Evolutionary conservation across 164 flowering plant genomes (phyloP).

Genomic region (Liquidambar formosana): DNA sequence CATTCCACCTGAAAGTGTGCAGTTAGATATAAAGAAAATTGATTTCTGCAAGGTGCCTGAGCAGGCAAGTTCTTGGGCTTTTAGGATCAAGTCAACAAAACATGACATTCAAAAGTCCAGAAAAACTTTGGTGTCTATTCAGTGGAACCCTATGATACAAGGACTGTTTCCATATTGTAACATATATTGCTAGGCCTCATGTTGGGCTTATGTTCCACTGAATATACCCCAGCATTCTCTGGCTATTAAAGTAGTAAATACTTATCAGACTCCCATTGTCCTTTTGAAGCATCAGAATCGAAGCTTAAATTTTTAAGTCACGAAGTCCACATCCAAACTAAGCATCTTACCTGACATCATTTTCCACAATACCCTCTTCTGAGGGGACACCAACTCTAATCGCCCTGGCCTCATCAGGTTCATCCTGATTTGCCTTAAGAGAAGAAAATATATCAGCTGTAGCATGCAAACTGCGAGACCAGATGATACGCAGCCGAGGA

Average conservation of each 20-base stretch:
- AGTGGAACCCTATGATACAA: too few relatives aligned
- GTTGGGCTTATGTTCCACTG: not conserved
- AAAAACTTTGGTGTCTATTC: too few relatives aligned
- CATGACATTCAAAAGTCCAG: too few relatives aligned
- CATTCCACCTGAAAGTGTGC: not conserved
- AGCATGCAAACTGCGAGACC: constrained; percentile 99
- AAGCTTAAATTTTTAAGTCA: not conserved
- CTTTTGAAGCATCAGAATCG: not conserved
- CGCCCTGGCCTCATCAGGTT: constrained; percentile 87
- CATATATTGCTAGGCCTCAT: not conserved
- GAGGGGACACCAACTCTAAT: constrained; percentile 92
- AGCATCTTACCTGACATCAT: constrained; percentile 77
- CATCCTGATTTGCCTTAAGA: constrained; percentile 95
- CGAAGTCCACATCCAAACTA: not conserved
- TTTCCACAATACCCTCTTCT: constrained; percentile 85
- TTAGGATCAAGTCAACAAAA: too few relatives aligned
- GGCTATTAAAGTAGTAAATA: not conserved
- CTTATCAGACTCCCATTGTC: not conserved
- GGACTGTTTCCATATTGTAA: too few relatives aligned
- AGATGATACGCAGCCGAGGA: constrained; percentile 88
- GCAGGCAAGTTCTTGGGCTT: too few relatives aligned
- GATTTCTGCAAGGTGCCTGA: too few relatives aligned
- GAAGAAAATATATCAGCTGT: constrained; percentile 94
- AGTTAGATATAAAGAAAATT: not conserved
- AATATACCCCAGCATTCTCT: too few relatives aligned